Base-by-base conservation (phyloP, 805 yeast species). In the Nakazawaea ambrosiae region DNA sequence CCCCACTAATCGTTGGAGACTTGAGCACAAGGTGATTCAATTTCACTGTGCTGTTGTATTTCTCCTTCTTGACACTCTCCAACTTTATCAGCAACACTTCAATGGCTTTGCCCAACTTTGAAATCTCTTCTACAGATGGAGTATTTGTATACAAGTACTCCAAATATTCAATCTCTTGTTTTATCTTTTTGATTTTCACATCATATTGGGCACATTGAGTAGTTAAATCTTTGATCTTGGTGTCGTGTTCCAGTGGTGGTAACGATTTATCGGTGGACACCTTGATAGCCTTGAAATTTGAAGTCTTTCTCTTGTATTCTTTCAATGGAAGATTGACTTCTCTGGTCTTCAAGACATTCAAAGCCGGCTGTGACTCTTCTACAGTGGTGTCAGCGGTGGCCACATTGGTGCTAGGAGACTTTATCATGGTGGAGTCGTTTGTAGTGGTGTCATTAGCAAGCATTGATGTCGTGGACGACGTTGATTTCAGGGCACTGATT, bases 1-100 rank as follows among this genome's bases (percentile, higher is more conserved):
- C 42, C 9, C 42, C 42, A 19, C 20, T 28, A n/a, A 39, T 31
- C 9, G 18, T 26, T 20, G 35, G 36, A 3, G 38, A 34, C 8
- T 34, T 34, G 30, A 34, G 11, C n/a, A 39, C 31, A 33, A 39
- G 31, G 18, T 39, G 38, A 18, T 39, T 39, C 14, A 39, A 27
- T 20, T 39, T 39, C 6, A 39, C 33, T 7, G 38, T 39, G 11
- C 24, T 27, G 23, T 39, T 31, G 20, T 39, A 39, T 17, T 34
- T 39, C n/a, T 39, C 42, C 29, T 39, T 39, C 17, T 30, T 26
- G 11, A 39, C 35, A 16, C 38, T 25, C 20, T 34, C 42, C 27
- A 39, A 31, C 26, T 31, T 39, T 7, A 30, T 36, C 12, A 26
- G 27, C 20, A 39, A 27, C 38, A 39, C 35, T 4, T 39, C 36